Percentiles rank a stretch among this genome's conserved stretches.
Evolutionary conservation across 2,329 filamentous ascomycete genomes (phyloP).

Genomic region (Furcasterigmium sp.): DNA sequence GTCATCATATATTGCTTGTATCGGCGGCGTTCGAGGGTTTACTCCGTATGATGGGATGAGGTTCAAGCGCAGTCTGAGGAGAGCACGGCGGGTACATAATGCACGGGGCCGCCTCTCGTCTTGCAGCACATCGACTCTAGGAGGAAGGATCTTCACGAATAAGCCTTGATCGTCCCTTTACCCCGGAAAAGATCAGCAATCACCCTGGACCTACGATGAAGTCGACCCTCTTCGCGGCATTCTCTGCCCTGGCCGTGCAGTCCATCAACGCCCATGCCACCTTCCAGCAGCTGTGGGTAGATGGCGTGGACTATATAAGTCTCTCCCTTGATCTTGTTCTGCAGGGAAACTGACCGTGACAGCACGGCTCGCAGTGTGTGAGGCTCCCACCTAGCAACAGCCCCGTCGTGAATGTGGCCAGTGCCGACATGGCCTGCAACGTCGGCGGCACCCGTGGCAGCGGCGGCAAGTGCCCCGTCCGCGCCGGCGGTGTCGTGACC

Average conservation of each 20-base stretch:
- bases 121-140: too few relatives aligned
- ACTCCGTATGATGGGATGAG: too few relatives aligned
- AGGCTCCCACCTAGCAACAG: slow-evolving; percentile 44
- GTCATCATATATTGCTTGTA: too few relatives aligned
- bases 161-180: not conserved
- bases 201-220: slow-evolving; percentile 23
- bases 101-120: too few relatives aligned
- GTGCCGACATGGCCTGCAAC: slow-evolving; percentile 40
- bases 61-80: too few relatives aligned
- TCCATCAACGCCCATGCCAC: slow-evolving; percentile 39
- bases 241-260: slow-evolving; percentile 26
- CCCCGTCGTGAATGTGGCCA: slow-evolving; percentile 40
- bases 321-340: not conserved
- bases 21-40: too few relatives aligned
- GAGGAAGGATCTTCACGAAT: not conserved
- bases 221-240: slow-evolving; percentile 20
- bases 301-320: slow-evolving; percentile 33
- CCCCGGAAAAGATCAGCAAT: not conserved
- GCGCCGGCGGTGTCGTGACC: slow-evolving; percentile 42
- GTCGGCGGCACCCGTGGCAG: slow-evolving; percentile 27
- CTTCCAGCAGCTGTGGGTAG: slow-evolving; percentile 44
- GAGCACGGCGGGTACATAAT: too few relatives aligned
- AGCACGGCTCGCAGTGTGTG: slow-evolving; percentile 36
- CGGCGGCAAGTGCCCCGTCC: slow-evolving; percentile 37
- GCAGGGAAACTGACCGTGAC: slow-evolving; percentile 8